These are phyloP conservation scores for Blastobotrys capitulatus DNA, from an alignment of 1,139 yeast species.

Conservation along the genomic window DNA sequence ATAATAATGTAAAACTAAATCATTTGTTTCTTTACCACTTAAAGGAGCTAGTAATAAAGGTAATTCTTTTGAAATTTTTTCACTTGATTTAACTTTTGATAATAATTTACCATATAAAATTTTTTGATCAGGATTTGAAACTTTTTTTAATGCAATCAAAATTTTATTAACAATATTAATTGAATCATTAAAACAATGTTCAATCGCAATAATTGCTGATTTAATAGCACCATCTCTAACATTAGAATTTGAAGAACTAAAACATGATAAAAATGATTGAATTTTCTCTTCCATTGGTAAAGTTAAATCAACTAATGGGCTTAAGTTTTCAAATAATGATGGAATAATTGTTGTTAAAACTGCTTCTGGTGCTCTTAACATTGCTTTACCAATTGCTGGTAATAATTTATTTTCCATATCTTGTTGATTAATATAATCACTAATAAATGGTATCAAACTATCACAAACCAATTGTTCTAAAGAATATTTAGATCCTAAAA, in stretches of 20 bases:
- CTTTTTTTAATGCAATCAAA: conserved; percentile 47
- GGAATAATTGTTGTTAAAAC: conserved; percentile 53
- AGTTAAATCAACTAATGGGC: conserved; percentile 36
- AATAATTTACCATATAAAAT: conserved; percentile 42
- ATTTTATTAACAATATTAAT: conserved; percentile 46
- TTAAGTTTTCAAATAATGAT: conserved; percentile 40
- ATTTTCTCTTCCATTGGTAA: conserved; percentile 45
- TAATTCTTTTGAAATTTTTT: conserved; percentile 33
- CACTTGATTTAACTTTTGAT: conserved; percentile 15
- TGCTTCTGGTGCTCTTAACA: conserved; percentile 75
- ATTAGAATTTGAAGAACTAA: conserved; percentile 65
- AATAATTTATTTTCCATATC: conserved; percentile 42
- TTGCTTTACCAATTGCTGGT: conserved; percentile 68
- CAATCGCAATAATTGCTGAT: conserved; percentile 33
- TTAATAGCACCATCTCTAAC: conserved; percentile 52
- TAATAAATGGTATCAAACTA: conserved; percentile 40
- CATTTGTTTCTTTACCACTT: conserved; percentile 71
- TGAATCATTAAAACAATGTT: conserved; percentile 22
- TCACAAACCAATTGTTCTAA: conserved; percentile 25
- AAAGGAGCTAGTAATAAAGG: conserved; percentile 45
- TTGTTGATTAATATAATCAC: conserved; percentile 40
- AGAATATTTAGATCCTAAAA: conserved; percentile 30
- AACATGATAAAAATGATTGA: conserved; percentile 53
- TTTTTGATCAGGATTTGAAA: conserved; percentile 64
- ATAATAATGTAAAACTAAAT: conserved; percentile 48